phyloP scores from a whole-genome alignment of 257 asterid species.

The Solanum commersonii region DNA sequence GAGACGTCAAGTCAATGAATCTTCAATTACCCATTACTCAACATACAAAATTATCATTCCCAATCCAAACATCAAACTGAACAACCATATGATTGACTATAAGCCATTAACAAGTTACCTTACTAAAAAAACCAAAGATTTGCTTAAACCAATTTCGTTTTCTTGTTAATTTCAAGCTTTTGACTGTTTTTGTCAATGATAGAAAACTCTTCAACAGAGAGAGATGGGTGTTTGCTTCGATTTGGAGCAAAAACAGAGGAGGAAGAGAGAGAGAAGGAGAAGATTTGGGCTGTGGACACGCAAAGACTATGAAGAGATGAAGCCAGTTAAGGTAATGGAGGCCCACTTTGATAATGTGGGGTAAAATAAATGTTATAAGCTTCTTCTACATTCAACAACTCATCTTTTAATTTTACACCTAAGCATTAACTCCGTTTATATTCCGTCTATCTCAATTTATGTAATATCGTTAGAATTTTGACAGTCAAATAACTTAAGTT shows the following conservation, averaged over 20 bases:
- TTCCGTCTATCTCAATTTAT: accelerated
- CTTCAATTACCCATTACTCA: not conserved
- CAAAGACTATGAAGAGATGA: conserved; percentile 17
- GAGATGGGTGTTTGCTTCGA: conserved; percentile 26
- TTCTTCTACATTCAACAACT: not conserved
- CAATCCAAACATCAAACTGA: not conserved
- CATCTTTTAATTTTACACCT: conserved; percentile 15
- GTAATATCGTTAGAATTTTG: accelerated
- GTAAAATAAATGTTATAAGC: not conserved
- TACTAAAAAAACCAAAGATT: not conserved
- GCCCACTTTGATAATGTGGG: conserved; percentile 35
- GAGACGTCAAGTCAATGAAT: not conserved
- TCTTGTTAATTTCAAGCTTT: not conserved
- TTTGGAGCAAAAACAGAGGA: conserved; percentile 26
- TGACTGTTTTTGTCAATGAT: not conserved
- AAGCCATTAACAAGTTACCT: not conserved
- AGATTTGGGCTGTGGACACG: conserved; percentile 39
- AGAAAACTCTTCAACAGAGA: not conserved
- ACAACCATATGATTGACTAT: not conserved
- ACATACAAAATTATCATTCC: not conserved
- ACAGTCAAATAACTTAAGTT: accelerated
- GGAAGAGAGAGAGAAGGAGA: not conserved
- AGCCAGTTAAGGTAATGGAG: conserved; percentile 30
- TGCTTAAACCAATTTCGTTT: not conserved
- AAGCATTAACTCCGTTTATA: not conserved